These are phyloP conservation scores for Russula lepida DNA, from an alignment of 768 basidiomycete species.

Conservation along the genomic window DNA sequence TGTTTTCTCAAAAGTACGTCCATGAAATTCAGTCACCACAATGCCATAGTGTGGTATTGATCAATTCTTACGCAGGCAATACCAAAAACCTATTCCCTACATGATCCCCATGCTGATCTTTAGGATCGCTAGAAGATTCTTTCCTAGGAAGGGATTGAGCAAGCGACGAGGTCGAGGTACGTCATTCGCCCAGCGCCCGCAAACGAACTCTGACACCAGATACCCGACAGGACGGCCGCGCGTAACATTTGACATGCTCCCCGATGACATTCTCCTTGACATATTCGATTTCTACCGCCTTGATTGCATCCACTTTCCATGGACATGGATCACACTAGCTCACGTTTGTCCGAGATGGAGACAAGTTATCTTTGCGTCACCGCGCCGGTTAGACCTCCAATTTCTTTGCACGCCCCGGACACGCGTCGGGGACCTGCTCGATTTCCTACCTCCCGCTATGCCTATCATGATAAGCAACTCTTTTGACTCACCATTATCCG, in stretches of 20 bases:
- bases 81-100: not conserved
- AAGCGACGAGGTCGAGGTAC: not conserved
- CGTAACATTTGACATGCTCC: not conserved
- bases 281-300: slow-evolving; percentile 7
- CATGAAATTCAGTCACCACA: not conserved
- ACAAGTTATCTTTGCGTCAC: not conserved
- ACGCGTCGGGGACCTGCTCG: not conserved
- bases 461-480: not conserved
- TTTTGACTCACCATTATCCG: not conserved
- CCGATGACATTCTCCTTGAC: slow-evolving; percentile 6
- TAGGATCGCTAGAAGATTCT: not conserved
- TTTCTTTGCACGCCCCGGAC: not conserved
- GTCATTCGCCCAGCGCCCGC: not conserved
- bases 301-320: not conserved
- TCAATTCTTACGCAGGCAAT: not conserved
- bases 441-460: not conserved
- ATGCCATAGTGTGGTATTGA: no score
- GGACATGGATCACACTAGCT: not conserved
- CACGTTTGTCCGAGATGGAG: slow-evolving; percentile 8
- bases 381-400: not conserved
- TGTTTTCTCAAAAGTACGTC: not conserved
- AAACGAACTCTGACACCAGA: not conserved
- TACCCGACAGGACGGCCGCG: no score
- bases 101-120: no score
- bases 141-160: not conserved